phyloP scores from a whole-genome alignment of 1,284 basidiomycete species.

The Boletus sp. region DNA sequence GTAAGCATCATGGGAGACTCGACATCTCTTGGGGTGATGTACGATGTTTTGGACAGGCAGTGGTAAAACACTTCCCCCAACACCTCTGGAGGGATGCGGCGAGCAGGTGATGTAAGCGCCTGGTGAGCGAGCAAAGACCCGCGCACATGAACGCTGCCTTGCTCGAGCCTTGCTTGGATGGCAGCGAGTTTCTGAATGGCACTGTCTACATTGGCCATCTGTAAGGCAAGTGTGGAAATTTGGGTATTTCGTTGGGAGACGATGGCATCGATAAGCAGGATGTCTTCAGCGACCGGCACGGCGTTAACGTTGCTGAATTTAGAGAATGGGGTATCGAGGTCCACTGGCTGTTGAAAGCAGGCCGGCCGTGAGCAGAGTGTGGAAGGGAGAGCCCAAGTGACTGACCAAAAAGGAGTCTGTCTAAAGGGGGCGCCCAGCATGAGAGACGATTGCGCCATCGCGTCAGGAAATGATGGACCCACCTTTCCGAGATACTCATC shows the following conservation, averaged over 20 bases:
- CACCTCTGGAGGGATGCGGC: slow-evolving; percentile 42
- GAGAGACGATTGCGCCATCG: slow-evolving; percentile 42
- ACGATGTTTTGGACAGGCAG: slow-evolving; percentile 37
- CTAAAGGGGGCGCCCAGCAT: slow-evolving; percentile 18
- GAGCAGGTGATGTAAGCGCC: slow-evolving; percentile 31
- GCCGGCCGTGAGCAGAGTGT: background rate
- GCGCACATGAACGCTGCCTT: slow-evolving; percentile 19
- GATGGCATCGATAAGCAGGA: slow-evolving; percentile 18
- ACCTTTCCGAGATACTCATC: slow-evolving; percentile 30
- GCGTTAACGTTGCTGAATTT: slow-evolving; percentile 10
- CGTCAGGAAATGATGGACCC: slow-evolving; percentile 13
- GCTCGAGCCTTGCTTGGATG: slow-evolving; percentile 21
- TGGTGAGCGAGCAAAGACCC: slow-evolving; percentile 25
- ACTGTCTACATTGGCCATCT: slow-evolving; percentile 24
- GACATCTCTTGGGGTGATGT: slow-evolving; percentile 29
- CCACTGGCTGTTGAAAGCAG: slow-evolving; percentile 10
- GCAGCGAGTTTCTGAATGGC: slow-evolving; percentile 25
- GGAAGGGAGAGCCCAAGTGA: background rate
- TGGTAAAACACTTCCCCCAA: slow-evolving; percentile 44
- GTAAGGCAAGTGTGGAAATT: slow-evolving; percentile 20
- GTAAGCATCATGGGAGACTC: slow-evolving; percentile 34
- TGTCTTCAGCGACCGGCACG: slow-evolving; percentile 21
- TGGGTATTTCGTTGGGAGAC: slow-evolving; percentile 27
- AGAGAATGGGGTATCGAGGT: slow-evolving; percentile 28
- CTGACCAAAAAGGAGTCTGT: slow-evolving; percentile 32